Evolutionary conservation across 345 rosid genomes (phyloP).

Genomic region (Pistacia vera): DNA sequence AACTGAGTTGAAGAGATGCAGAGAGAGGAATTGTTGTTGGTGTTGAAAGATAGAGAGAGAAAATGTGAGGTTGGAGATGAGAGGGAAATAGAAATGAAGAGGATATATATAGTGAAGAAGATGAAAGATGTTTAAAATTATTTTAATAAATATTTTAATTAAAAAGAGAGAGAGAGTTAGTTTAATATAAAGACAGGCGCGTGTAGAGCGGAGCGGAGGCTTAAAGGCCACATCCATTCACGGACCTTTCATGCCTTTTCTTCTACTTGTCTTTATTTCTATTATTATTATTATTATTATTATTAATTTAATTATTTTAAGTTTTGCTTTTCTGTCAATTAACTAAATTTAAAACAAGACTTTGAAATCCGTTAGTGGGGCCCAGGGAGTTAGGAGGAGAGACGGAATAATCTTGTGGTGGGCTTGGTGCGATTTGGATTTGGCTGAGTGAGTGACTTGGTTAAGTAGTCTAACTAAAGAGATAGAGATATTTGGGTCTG

Average conservation of each 20-base stretch:
- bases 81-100: conserved; percentile 22
- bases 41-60: conserved; percentile 38
- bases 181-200: conserved; percentile 38
- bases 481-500: background rate
- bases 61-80: conserved; percentile 16
- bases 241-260: conserved; percentile 29
- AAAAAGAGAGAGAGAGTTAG: background rate
- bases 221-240: conserved; percentile 16
- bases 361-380: conserved; percentile 44
- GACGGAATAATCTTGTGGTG: conserved; percentile 2
- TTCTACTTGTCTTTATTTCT: background rate
- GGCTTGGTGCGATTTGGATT: background rate
- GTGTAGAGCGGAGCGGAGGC: conserved; percentile 32
- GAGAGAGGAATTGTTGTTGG: background rate
- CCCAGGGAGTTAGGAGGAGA: conserved; percentile 29
- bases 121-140: background rate
- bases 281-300: background rate
- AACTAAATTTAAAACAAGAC: conserved; percentile 37
- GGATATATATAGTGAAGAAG: conserved; percentile 43
- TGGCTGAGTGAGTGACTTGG: background rate
- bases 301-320: background rate
- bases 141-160: background rate
- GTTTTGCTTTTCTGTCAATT: conserved; percentile 21
- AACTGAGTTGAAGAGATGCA: background rate
- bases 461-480: background rate